These are phyloP conservation scores for Phytophthora pistaciae DNA, from an alignment of 352 stramenopile genomes.

Conservation along the genomic window DNA sequence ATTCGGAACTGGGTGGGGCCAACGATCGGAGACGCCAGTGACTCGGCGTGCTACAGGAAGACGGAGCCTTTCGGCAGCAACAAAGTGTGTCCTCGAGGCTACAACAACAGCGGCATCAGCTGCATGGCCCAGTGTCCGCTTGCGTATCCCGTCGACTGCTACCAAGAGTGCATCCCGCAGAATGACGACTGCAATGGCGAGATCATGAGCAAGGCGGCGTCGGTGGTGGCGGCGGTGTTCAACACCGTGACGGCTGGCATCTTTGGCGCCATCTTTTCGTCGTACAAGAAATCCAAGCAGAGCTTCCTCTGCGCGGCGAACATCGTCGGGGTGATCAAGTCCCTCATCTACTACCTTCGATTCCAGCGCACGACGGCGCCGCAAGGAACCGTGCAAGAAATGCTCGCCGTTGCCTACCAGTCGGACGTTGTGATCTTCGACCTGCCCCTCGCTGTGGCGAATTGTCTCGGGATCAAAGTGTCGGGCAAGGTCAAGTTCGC, in stretches of 20 bases:
- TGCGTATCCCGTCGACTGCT: slow-evolving; percentile 68
- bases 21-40: slow-evolving; percentile 26
- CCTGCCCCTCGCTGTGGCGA: slow-evolving; percentile 35
- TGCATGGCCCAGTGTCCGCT: slow-evolving; percentile 57
- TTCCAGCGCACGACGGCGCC: slow-evolving; percentile 24
- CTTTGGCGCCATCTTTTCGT: slow-evolving; percentile 39
- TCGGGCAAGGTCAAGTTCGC: slow-evolving; percentile 12
- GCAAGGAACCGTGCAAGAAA: slow-evolving; percentile 30
- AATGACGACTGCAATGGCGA: slow-evolving; percentile 47
- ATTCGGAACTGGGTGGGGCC: slow-evolving; percentile 47
- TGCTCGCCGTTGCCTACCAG: slow-evolving; percentile 40
- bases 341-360: slow-evolving; percentile 36
- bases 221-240: slow-evolving; percentile 45
- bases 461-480: slow-evolving; percentile 33
- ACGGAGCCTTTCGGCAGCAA: slow-evolving; percentile 17
- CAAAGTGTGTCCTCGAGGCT: slow-evolving; percentile 33
- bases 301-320: slow-evolving; percentile 40
- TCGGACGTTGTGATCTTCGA: slow-evolving; percentile 34
- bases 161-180: slow-evolving; percentile 65
- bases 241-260: slow-evolving; percentile 51
- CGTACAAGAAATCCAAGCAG: slow-evolving; percentile 39
- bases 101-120: slow-evolving; percentile 24
- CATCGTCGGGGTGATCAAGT: slow-evolving; percentile 36
- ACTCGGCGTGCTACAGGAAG: slow-evolving; percentile 45
- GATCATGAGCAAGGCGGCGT: slow-evolving; percentile 44